Conservation (phyloP, 202 grass and related monocot genomes). For the Zizania palustris region DNA sequence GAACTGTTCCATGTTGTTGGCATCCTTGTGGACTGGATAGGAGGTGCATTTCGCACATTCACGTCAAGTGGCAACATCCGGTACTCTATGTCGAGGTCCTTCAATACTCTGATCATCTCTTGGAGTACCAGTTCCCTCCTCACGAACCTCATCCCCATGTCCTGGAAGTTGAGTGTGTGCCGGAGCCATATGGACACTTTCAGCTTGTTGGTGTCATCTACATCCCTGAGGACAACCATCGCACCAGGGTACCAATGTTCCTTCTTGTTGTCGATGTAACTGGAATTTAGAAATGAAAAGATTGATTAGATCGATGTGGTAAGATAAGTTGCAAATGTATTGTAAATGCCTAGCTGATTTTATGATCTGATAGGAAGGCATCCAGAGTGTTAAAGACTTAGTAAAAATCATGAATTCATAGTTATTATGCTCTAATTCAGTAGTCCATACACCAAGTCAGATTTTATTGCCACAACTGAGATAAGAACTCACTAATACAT, state of each 20-base stretch:
- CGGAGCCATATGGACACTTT: constrained; percentile 78
- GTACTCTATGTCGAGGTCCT: constrained; percentile 82
- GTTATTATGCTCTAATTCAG: not conserved
- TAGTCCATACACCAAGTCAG: not conserved
- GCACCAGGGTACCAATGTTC: constrained; percentile 81
- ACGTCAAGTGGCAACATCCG: constrained; percentile 82
- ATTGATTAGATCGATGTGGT: not conserved
- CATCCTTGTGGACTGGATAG: constrained; percentile 56
- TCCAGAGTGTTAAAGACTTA: not conserved
- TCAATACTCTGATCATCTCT: constrained; percentile 79
- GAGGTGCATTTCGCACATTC: constrained; percentile 61
- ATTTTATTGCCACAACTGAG: constrained; percentile 29
- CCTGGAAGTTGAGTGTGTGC: constrained; percentile 83
- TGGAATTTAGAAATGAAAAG: constrained; percentile 30
- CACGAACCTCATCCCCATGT: constrained; percentile 64
- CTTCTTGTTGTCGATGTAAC: constrained; percentile 77
- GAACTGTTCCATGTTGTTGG: constrained; percentile 74
- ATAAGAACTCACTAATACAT: constrained; percentile 28
- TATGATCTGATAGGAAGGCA: not conserved
- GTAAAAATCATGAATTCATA: not conserved
- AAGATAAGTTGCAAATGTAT: constrained; percentile 22
- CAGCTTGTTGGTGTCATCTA: constrained; percentile 74
- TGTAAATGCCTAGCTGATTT: not conserved
- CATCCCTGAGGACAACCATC: constrained; percentile 65
- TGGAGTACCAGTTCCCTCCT: constrained; percentile 76